Conservation (phyloP, 805 yeast genomes). For the Wickerhamiella allomyrinae region DNA sequence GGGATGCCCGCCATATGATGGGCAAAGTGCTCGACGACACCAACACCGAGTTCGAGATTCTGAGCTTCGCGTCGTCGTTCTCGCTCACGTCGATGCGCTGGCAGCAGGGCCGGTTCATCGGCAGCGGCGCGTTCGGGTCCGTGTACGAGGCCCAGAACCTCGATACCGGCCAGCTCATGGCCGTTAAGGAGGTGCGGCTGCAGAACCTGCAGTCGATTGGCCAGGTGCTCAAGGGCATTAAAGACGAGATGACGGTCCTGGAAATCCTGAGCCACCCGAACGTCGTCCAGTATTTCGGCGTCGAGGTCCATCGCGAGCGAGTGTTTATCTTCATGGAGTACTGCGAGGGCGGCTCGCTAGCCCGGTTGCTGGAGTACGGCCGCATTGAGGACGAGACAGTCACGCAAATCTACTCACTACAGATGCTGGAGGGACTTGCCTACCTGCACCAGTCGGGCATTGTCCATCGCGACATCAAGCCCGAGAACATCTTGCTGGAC, state of each 20-base stretch:
- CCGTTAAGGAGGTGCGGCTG: conserved; percentile 87
- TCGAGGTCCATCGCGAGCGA: conserved; percentile 89
- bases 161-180: conserved; percentile 92
- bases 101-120: conserved; percentile 90
- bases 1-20: conserved; percentile 39
- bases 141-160: conserved; percentile 85
- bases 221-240: conserved; percentile 72
- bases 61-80: conserved; percentile 74
- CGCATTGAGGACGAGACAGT: conserved; percentile 91
- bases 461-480: conserved; percentile 94
- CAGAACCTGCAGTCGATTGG: conserved; percentile 78
- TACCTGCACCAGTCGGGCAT: conserved; percentile 88
- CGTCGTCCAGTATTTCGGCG: conserved; percentile 91
- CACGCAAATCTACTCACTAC: conserved; percentile 76
- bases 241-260: conserved; percentile 91
- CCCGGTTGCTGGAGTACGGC: conserved; percentile 75
- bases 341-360: conserved; percentile 89
- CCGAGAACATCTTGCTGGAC: conserved; percentile 81
- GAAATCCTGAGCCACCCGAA: conserved; percentile 94
- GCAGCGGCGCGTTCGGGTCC: conserved; percentile 92
- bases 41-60: conserved; percentile 74
- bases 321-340: conserved; percentile 95
- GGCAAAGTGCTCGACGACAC: conserved; percentile 85
- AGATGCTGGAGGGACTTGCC: conserved; percentile 89
- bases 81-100: conserved; percentile 86